Conservation (phyloP, 768 basidiomycete species). For the Termitomyces sp. region DNA sequence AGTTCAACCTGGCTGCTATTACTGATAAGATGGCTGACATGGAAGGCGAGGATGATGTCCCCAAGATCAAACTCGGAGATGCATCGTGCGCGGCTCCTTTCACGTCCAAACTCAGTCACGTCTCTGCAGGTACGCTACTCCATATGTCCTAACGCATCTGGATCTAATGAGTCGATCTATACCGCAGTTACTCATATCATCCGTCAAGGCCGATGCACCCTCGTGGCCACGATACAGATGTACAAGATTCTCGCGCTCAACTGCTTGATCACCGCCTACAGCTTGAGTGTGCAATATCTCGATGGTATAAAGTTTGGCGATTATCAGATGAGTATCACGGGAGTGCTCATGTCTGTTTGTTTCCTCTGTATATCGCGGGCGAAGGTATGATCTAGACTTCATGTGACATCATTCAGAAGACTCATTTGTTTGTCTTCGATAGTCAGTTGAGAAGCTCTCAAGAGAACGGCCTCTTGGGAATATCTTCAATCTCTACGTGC, state of each 20-base stretch:
- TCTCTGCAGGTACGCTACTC: constrained; percentile 69
- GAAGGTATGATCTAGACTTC: constrained; percentile 55
- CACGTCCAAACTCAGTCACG: constrained; percentile 97
- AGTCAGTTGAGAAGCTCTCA: constrained; percentile 97
- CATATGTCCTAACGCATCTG: neutral
- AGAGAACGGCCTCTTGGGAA: constrained; percentile 91
- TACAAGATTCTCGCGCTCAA: constrained; percentile 99
- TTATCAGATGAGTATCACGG: constrained; percentile 96
- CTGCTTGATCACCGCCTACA: constrained; percentile 98
- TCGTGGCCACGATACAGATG: constrained; percentile 99
- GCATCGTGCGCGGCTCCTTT: constrained; percentile 99
- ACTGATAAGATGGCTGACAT: constrained; percentile 87
- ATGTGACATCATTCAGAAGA: neutral
- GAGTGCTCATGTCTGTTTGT: constrained; percentile 97
- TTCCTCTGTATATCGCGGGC: constrained; percentile 98
- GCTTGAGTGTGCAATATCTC: constrained; percentile 93
- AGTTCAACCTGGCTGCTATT: constrained; percentile 79
- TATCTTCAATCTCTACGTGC: constrained; percentile 82
- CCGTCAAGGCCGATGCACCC: constrained; percentile 94
- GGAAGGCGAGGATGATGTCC: constrained; percentile 93
- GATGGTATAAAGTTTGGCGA: constrained; percentile 85
- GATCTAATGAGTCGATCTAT: constrained; percentile 49
- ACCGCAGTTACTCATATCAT: constrained; percentile 19
- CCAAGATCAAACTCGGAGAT: constrained; percentile 99
- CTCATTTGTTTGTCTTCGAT: neutral